Conservation (phyloP, 768 basidiomycete species). For the Gloeostereum incarnatum region DNA sequence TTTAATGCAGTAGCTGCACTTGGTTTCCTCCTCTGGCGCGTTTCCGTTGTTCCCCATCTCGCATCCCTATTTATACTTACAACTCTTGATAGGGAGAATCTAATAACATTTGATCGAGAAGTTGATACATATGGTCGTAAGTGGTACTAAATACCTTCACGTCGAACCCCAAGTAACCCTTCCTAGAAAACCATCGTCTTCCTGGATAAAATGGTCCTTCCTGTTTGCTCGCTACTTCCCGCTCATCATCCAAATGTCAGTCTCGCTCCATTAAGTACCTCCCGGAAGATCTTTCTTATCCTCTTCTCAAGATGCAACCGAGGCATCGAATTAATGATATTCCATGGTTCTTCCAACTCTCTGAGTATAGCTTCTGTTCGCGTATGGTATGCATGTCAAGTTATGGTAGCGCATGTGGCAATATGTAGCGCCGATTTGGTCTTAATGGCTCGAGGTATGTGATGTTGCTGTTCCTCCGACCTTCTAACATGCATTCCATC, state of each 20-base stretch:
- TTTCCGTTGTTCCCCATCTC: neutral
- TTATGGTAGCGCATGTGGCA: slow-evolving; percentile 14
- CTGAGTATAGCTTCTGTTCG: slow-evolving; percentile 3
- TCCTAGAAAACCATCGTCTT: slow-evolving; percentile 16
- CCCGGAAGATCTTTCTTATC: slow-evolving; percentile 5
- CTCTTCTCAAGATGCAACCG: slow-evolving; percentile 10
- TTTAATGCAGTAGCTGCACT: too few species aligned
- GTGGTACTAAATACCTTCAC: slow-evolving; percentile 2
- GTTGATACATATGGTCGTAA: slow-evolving; percentile 21
- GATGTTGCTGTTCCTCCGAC: neutral
- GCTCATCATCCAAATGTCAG: slow-evolving; percentile 16
- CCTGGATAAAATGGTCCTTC: slow-evolving; percentile 24
- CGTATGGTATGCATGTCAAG: slow-evolving; percentile 13
- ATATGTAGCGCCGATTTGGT: slow-evolving; percentile 18
- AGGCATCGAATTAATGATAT: slow-evolving; percentile 9
- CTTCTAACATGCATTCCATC: neutral
- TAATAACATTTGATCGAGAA: slow-evolving; percentile 20
- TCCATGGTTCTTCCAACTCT: slow-evolving; percentile 3
- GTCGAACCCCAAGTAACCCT: neutral
- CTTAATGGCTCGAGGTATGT: slow-evolving; percentile 20
- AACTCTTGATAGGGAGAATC: slow-evolving; percentile 15
- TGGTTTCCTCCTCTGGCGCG: slow-evolving; percentile 12
- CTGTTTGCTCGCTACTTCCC: slow-evolving; percentile 20
- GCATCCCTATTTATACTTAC: neutral
- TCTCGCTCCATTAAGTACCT: neutral